A percentile compares a stretch with the other conserved stretches of the same genome.
Conservation (phyloP, 345 rosid species). For the Rhodamnia rubescens region DNA sequence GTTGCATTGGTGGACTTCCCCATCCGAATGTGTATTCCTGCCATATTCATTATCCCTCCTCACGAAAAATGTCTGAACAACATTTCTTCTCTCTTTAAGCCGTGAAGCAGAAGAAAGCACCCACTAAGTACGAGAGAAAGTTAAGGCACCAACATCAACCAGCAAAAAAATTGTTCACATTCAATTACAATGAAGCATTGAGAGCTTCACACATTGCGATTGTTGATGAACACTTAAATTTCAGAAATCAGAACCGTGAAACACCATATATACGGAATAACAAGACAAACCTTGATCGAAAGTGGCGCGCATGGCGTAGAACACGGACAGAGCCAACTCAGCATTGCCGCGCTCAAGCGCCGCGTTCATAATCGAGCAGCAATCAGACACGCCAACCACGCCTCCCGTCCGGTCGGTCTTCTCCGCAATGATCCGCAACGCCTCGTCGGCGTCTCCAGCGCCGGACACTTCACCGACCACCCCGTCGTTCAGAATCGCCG, state of each 20-base stretch:
- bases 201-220: not conserved
- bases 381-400: constrained; percentile 33
- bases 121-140: not conserved
- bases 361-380: constrained; percentile 43
- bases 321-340: constrained; percentile 70
- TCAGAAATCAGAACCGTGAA: not conserved
- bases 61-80: not conserved
- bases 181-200: not conserved
- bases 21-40: not conserved
- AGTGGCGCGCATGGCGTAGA: constrained; percentile 82
- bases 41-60: not conserved
- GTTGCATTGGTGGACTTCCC: not conserved
- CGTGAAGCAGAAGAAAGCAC: not conserved
- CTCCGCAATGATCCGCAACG: constrained; percentile 32
- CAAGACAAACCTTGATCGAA: constrained; percentile 52
- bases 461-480: constrained; percentile 32
- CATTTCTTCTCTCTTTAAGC: not conserved
- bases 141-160: not conserved
- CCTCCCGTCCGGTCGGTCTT: constrained; percentile 21
- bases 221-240: not conserved
- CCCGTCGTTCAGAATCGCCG: constrained; percentile 22
- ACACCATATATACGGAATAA: not conserved
- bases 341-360: constrained; percentile 63
- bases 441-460: constrained; percentile 60
- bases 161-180: not conserved